These are phyloP conservation scores for Hibiscus syriacus DNA, from an alignment of 345 rosid species.

Conservation along the genomic window DNA sequence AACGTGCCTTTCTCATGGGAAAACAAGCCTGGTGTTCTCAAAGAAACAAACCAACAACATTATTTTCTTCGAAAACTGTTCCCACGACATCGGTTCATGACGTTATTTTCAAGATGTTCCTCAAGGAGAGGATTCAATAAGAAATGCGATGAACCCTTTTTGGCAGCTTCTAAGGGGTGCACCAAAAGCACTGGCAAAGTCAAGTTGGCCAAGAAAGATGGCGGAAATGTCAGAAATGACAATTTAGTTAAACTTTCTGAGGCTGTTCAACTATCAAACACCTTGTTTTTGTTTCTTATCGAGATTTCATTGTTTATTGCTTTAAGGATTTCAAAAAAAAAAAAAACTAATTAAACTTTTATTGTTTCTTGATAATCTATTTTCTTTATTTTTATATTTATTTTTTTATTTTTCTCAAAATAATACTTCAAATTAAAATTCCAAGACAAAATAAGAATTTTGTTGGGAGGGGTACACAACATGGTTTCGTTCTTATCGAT, in stretches of 20 bases:
- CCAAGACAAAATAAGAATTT: too few species aligned
- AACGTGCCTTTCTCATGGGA: slow-evolving; percentile 26
- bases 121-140: slow-evolving; percentile 24
- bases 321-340: too few species aligned
- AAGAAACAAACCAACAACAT: not conserved
- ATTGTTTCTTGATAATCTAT: too few species aligned
- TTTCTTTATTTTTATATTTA: too few species aligned
- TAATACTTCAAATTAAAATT: too few species aligned
- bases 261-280: slow-evolving; percentile 3
- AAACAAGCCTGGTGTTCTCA: slow-evolving; percentile 29
- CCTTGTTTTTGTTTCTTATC: not conserved
- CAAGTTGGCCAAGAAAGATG: slow-evolving; percentile 8
- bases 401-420: too few species aligned
- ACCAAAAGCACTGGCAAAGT: slow-evolving; percentile 16
- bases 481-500: too few species aligned
- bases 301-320: not conserved
- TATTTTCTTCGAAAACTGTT: not conserved
- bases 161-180: slow-evolving; percentile 42
- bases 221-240: slow-evolving; percentile 22
- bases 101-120: slow-evolving; percentile 13
- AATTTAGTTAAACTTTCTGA: slow-evolving; percentile 30
- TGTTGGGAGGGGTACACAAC: too few species aligned
- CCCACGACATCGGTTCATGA: slow-evolving; percentile 10
- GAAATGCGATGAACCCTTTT: slow-evolving; percentile 36
- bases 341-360: too few species aligned